Evolutionary conservation across 2,329 filamentous ascomycete genomes (phyloP), one percentile per base, ranked within the genome.

Genomic region (Colletotrichum shisoi): DNA sequence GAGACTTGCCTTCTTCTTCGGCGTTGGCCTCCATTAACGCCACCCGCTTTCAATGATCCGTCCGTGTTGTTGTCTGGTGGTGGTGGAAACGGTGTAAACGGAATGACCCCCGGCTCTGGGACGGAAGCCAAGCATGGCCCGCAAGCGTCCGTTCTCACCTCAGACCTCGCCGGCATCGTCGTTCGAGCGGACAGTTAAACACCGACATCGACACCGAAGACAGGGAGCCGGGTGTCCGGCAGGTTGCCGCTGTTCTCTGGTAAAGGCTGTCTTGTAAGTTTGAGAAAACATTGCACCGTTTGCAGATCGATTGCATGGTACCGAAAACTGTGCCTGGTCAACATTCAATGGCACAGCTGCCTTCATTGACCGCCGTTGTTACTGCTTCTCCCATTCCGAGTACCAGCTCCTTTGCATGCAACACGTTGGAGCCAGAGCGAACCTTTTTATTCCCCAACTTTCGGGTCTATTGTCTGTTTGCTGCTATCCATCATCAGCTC

Each of bases 121-220:
- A 21, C 46, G 46, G 53, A 27, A 54, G 46, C 53, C 53, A 63
- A 63, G 53, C 52, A 24, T 46, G 24, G 46, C 60, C 60, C 51
- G 63, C 46, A 67, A 67, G 52, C 53, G 60, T 53, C 52, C 45
- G 40, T 44, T 34, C 37, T 11, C 3, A 27, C 52, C 15, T 56
- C 49, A 39, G 37, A 3, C 7, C 49, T 12, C 31, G 31, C 15
- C 8, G 11, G n/a, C n/a, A 39, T 39, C 34, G 11, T 21, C 3
- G 51, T 24, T 39, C 11, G 11, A 52, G 51, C 39, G 2, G n/a
- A n/a, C n/a, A 53, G 3, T 39, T 9, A 31, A 3, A 31, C n/a
- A n/a, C 15, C 17, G 34, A 34, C 17, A 9, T 7, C 31, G 31
- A 34, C 31, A 34, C 8, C 17, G 17, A 17, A 4, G 21, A 9